Conservation (phyloP, 73 alveolate species). For the Effrenium voratum region DNA sequence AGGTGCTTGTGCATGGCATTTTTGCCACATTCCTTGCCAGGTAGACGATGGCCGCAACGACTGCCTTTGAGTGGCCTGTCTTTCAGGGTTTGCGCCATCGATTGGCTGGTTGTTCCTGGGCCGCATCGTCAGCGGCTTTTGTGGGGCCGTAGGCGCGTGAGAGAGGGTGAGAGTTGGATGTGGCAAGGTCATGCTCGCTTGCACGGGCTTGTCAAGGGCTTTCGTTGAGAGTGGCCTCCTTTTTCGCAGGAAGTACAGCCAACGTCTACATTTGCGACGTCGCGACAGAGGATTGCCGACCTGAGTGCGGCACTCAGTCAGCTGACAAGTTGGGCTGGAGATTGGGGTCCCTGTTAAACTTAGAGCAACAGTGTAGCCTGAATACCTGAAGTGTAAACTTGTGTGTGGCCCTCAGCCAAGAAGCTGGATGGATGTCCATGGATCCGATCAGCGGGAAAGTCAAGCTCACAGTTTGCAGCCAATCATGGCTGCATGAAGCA, state of each 20-base stretch:
- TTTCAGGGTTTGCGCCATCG: constrained; percentile 47
- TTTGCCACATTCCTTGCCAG: too few species aligned
- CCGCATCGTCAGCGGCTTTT: constrained; percentile 82
- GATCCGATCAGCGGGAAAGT: too few species aligned
- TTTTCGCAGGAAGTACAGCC: constrained; percentile 60
- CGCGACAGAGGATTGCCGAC: constrained; percentile 84
- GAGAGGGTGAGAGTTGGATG: neutral
- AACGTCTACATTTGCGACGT: constrained; percentile 88
- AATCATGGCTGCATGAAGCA: too few species aligned
- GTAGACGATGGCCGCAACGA: too few species aligned
- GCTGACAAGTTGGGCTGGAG: neutral
- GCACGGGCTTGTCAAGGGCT: too few species aligned
- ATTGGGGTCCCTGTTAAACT: too few species aligned
- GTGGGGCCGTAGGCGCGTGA: constrained; percentile 79
- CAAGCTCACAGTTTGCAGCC: too few species aligned
- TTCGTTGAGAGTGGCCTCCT: neutral
- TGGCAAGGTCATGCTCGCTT: neutral
- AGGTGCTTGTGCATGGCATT: too few species aligned
- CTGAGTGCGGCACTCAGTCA: constrained; percentile 7
- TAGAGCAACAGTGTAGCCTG: too few species aligned
- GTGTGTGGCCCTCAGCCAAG: too few species aligned
- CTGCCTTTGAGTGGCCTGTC: neutral
- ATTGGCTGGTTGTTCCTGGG: constrained; percentile 67
- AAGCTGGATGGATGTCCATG: too few species aligned
- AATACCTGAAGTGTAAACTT: too few species aligned